Evolutionary conservation across 495 filamentous ascomycete species (phyloP).

Genomic region (Lentithecium fluviatile): DNA sequence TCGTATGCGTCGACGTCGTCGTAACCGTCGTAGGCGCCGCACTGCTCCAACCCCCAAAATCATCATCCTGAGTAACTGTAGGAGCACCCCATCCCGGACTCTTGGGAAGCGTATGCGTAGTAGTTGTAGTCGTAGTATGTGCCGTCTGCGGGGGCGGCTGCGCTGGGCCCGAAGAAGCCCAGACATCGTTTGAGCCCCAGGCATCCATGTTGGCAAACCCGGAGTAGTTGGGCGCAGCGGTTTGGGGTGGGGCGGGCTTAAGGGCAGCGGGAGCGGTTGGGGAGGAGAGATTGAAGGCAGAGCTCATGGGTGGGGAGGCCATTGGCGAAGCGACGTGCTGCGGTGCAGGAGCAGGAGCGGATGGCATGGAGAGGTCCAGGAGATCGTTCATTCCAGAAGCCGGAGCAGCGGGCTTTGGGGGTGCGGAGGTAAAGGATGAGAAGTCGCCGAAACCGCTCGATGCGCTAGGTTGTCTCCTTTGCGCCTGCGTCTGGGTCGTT

Average conservation of each 20-base stretch:
- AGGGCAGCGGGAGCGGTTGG: slow-evolving; percentile 44
- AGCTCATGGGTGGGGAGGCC: slow-evolving; percentile 52
- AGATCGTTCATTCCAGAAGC: slow-evolving; percentile 65
- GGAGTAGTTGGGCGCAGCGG: slow-evolving; percentile 46
- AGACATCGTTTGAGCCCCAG: slow-evolving; percentile 50
- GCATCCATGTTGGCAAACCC: slow-evolving; percentile 52
- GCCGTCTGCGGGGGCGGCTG: slow-evolving; percentile 26
- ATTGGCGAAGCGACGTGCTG: slow-evolving; percentile 46
- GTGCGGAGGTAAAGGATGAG: slow-evolving; percentile 49
- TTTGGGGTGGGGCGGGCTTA: slow-evolving; percentile 36
- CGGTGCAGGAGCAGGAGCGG: slow-evolving; percentile 47
- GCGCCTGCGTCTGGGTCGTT: slow-evolving; percentile 23
- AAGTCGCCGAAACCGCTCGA: slow-evolving; percentile 44
- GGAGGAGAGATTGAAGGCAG: slow-evolving; percentile 79
- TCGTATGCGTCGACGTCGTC: slow-evolving; percentile 2
- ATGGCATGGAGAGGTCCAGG: slow-evolving; percentile 64
- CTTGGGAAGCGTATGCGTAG: slow-evolving; percentile 56
- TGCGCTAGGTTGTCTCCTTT: slow-evolving; percentile 16
- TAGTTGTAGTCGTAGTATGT: too few species aligned
- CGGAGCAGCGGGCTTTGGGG: slow-evolving; percentile 53
- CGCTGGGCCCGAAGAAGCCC: slow-evolving; percentile 38
- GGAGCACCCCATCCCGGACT: slow-evolving; percentile 31
- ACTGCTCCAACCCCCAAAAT: slow-evolving; percentile 92
- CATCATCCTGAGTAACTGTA: slow-evolving; percentile 73
- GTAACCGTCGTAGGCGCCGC: slow-evolving; percentile 52